A percentile compares a stretch with the other conserved stretches of the same genome.
phyloP scores from a whole-genome alignment of 495 filamentous ascomycete species.

The Friedmanniomyces simplex region DNA sequence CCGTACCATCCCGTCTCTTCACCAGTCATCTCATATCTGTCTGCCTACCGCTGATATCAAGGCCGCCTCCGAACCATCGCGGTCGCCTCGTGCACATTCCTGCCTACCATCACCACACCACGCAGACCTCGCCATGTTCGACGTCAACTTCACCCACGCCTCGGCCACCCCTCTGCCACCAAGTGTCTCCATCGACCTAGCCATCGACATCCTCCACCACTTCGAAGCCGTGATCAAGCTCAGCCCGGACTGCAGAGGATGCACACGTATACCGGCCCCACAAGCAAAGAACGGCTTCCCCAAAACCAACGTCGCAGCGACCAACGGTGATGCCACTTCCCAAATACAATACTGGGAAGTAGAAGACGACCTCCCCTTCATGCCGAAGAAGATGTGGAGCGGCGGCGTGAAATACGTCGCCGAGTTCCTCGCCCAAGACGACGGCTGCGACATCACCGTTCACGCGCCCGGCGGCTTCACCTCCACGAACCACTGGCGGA shows the following conservation, averaged over 20 bases:
- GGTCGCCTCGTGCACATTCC: too few species aligned
- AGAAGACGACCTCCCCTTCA: constrained; percentile 22
- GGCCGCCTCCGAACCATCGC: too few species aligned
- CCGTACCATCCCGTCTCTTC: too few species aligned
- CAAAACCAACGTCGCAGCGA: neutral
- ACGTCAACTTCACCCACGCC: constrained; percentile 15
- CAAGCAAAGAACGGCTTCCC: constrained; percentile 2
- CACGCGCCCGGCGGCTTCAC: constrained; percentile 22
- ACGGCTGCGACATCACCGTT: constrained; percentile 23
- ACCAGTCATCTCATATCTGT: too few species aligned
- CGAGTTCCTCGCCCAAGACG: constrained; percentile 7
- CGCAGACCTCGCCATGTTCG: constrained; percentile 14
- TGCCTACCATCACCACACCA: too few species aligned
- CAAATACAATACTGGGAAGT: constrained; percentile 17
- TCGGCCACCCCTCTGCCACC: constrained; percentile 14
- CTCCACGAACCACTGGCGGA: constrained; percentile 19
- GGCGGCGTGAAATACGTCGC: constrained; percentile 17
- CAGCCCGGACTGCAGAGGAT: constrained; percentile 16
- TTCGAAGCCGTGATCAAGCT: constrained; percentile 17
- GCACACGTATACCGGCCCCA: constrained; percentile 13
- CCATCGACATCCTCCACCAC: constrained; percentile 15
- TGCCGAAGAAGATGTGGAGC: constrained; percentile 19
- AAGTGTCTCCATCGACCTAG: neutral
- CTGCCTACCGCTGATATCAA: too few species aligned
- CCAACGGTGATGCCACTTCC: neutral